Base-by-base conservation (phyloP, 2,329 filamentous ascomycete species). In the Cordyceps cicadae region DNA sequence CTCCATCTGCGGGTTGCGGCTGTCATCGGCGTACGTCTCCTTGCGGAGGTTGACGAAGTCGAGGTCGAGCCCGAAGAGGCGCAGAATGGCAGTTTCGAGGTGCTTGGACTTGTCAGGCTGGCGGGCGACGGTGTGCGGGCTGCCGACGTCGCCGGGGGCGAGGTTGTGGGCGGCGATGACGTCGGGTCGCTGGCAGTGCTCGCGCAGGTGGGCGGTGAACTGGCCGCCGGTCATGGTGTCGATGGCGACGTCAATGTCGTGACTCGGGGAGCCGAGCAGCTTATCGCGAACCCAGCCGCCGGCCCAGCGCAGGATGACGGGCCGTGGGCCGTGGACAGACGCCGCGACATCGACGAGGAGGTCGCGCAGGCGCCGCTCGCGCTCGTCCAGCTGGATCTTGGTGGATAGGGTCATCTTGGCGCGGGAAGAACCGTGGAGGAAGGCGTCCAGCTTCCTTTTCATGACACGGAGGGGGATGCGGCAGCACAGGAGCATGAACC, bases 41-140 rank as follows among this genome's bases (percentile, higher is more conserved):
- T 92, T 95, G 51, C 93, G 84, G 52, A 97, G 78, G 71, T 97
- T 99, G 67, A 99, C 94, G 69, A 99, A 87, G 71, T 99, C 93
- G 53, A 97, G 83, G 69, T 97, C 93, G 54, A 95, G 81, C 0
- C 89, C 91, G 68, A 96, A 87, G 62, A 97, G 86, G 65, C 82
- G 88, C 26, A 89, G 91, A 11, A 91, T 96, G 54, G 91, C 89
- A 0, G 93, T 97, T 74, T 96, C 93, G 15, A 97, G 82, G 70
- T 97, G 90, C 75, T 97, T 97, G 21, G 92, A 96, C 76, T 96
- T 97, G 69, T 97, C 92, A 0, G 92, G 93, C 71, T 97, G 97
- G 61, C 88, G 88, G 57, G 88, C 87, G 66, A 97, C 93, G 72
- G 91, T 95, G 79, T 97, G 88, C 37, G 97, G 79, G 64, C 84